Evolutionary conservation across 352 stramenopile species (phyloP).

Genomic region (Phytophthora sp.): DNA sequence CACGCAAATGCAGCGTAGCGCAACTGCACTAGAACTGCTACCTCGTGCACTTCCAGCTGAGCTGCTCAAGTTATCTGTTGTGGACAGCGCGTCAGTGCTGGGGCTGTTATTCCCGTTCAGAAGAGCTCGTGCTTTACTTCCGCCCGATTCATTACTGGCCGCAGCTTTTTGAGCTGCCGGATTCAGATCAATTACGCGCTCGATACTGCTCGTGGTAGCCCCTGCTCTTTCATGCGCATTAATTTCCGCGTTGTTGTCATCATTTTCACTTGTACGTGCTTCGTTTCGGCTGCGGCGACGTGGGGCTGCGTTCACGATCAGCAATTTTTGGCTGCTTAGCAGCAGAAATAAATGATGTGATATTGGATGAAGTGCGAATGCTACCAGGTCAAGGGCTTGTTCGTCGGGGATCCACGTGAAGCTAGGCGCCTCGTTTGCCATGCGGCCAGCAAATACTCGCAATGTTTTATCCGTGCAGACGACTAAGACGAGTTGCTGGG

Average conservation of each 20-base stretch:
- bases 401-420: slow-evolving; percentile 82
- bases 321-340: slow-evolving; percentile 59
- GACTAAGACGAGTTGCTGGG: slow-evolving; percentile 56
- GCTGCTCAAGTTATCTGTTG: not conserved
- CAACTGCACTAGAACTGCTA: not conserved
- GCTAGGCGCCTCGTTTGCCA: slow-evolving; percentile 55
- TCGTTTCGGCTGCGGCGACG: slow-evolving; percentile 6
- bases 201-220: slow-evolving; percentile 25
- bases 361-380: slow-evolving; percentile 61
- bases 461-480: slow-evolving; percentile 75
- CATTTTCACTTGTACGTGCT: not conserved
- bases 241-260: not conserved
- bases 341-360: slow-evolving; percentile 61
- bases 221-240: slow-evolving; percentile 15
- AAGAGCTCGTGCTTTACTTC: not conserved
- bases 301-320: slow-evolving; percentile 49
- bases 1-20: slow-evolving; percentile 43
- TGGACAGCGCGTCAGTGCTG: not conserved
- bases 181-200: slow-evolving; percentile 47
- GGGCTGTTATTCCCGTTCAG: not conserved
- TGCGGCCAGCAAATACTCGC: slow-evolving; percentile 56
- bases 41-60: not conserved
- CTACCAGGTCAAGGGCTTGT: slow-evolving; percentile 59
- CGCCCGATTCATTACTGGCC: not conserved
- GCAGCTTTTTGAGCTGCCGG: not conserved